Percentiles rank a stretch among this genome's conserved stretches.
Evolutionary conservation across 495 filamentous ascomycete species (phyloP).

Genomic region (Neurospora sp.): DNA sequence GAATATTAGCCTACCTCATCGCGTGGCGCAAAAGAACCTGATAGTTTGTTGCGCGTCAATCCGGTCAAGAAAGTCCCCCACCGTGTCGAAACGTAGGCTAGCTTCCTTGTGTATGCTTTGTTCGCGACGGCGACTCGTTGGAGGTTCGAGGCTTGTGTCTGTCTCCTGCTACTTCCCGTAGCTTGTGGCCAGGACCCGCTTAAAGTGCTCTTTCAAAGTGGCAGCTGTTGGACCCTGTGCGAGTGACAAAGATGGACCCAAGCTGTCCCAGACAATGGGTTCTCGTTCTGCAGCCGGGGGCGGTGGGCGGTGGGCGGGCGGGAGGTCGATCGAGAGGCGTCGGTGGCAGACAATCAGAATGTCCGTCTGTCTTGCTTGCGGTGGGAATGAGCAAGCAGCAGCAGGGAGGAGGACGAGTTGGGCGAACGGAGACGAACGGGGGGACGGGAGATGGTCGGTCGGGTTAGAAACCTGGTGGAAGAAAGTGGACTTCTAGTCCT

Average conservation of each 20-base stretch:
- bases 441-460: neutral
- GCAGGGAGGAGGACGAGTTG: neutral
- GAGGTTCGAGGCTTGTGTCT: neutral
- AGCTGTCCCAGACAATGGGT: neutral
- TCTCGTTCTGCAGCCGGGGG: neutral
- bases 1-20: conserved; percentile 18
- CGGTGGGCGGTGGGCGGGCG: neutral
- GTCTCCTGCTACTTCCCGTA: conserved; percentile 10
- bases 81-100: neutral
- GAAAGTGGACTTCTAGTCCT: neutral
- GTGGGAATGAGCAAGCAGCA: neutral
- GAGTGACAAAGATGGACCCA: neutral
- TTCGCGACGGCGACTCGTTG: conserved; percentile 1
- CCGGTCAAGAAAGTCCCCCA: neutral
- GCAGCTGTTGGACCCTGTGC: neutral
- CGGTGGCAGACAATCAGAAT: neutral
- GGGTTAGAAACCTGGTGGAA: neutral
- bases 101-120: conserved; percentile 4
- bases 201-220: neutral
- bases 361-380: neutral
- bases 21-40: conserved; percentile 4
- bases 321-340: neutral
- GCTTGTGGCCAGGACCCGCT: conserved; percentile 17
- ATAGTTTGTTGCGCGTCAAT: conserved; percentile 7
- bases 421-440: neutral